Evolutionary conservation across 768 basidiomycete species (phyloP).

Genomic region (Lentinula guzmanii): DNA sequence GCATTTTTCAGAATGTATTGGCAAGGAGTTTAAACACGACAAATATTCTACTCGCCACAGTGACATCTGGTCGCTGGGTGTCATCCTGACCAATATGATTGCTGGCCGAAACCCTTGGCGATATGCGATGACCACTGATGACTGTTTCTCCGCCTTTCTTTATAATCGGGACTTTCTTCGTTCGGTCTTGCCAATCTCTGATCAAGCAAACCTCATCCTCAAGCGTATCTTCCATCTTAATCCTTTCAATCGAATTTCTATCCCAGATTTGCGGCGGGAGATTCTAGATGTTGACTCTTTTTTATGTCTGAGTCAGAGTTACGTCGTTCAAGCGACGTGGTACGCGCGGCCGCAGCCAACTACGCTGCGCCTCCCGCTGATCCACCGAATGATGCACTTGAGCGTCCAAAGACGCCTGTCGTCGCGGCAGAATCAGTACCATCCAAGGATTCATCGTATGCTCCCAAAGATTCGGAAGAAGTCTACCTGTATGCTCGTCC

Average conservation of each 20-base stretch:
- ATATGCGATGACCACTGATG: slow-evolving; percentile 59
- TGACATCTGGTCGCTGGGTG: slow-evolving; percentile 72
- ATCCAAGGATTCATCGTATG: not conserved
- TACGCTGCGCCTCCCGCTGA: slow-evolving; percentile 10
- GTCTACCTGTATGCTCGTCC: slow-evolving; percentile 4
- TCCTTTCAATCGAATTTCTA: slow-evolving; percentile 53
- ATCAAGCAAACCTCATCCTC: slow-evolving; percentile 57
- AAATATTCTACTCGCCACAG: slow-evolving; percentile 54
- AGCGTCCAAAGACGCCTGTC: not conserved
- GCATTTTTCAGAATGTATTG: slow-evolving; percentile 45
- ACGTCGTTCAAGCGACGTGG: not conserved
- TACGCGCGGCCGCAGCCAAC: slow-evolving; percentile 15
- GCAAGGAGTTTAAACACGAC: slow-evolving; percentile 34
- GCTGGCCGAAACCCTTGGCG: slow-evolving; percentile 77
- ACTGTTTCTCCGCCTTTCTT: slow-evolving; percentile 60
- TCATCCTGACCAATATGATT: slow-evolving; percentile 81
- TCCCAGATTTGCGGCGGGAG: slow-evolving; percentile 52
- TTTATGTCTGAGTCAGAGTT: slow-evolving; percentile 50
- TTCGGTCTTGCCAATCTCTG: slow-evolving; percentile 68
- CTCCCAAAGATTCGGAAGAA: slow-evolving; percentile 4
- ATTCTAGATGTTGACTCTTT: slow-evolving; percentile 55
- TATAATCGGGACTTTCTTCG: slow-evolving; percentile 59
- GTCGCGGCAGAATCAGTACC: not conserved
- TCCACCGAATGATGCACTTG: not conserved
- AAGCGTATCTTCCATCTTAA: slow-evolving; percentile 69